Evolutionary conservation across 768 basidiomycete genomes (phyloP).

Genomic region (Boletales sp.): DNA sequence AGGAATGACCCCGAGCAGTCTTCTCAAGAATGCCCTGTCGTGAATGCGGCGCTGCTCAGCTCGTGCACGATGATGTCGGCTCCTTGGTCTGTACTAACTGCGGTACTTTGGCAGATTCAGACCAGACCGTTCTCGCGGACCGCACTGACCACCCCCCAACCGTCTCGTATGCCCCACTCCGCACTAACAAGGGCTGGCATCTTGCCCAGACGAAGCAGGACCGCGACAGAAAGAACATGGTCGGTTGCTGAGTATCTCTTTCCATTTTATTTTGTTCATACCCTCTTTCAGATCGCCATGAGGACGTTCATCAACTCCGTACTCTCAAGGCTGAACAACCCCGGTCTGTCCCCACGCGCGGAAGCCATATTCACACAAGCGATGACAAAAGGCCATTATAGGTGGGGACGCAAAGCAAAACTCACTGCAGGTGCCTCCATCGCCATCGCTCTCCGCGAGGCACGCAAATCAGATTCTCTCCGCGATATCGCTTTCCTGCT

Average conservation of each 20-base stretch:
- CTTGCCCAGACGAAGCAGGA: constrained; percentile 65
- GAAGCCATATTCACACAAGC: constrained; percentile 66
- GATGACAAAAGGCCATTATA: constrained; percentile 53
- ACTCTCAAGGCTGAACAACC: constrained; percentile 52
- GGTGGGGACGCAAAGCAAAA: constrained; percentile 75
- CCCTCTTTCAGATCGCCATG: constrained; percentile 51
- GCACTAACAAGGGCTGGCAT: constrained; percentile 52
- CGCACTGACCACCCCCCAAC: constrained; percentile 33
- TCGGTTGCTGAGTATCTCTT: constrained; percentile 29
- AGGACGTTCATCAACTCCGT: constrained; percentile 59
- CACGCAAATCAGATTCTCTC: constrained; percentile 62
- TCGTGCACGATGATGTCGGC: constrained; percentile 55
- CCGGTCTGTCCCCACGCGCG: constrained; percentile 64
- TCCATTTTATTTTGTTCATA: constrained; percentile 7
- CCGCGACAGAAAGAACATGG: constrained; percentile 60
- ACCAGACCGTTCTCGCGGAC: constrained; percentile 56
- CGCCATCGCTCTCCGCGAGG: constrained; percentile 68
- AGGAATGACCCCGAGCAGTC: constrained; percentile 6
- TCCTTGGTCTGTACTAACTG: constrained; percentile 68
- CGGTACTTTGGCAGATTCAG: constrained; percentile 64
- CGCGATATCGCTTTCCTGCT: constrained; percentile 67
- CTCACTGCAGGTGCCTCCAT: constrained; percentile 66
- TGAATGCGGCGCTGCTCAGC: constrained; percentile 50
- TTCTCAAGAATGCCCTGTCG: constrained; percentile 35
- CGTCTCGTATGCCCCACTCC: constrained; percentile 44